Conservation (phyloP, 768 basidiomycete genomes). For the Suillus brevipes region DNA sequence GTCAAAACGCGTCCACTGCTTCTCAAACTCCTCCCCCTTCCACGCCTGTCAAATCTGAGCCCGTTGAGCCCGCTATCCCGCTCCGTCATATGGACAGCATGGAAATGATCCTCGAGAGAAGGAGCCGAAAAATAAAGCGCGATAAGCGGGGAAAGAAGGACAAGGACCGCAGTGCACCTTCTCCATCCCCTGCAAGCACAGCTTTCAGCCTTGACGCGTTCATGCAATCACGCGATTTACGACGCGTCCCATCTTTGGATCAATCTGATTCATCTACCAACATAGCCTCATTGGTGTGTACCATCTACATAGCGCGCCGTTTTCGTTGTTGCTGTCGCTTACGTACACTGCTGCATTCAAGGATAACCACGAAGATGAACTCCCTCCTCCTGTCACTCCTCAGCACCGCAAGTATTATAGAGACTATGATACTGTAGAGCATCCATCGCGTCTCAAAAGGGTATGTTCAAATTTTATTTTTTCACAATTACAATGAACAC, state of each 20-base stretch:
- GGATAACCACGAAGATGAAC: constrained; percentile 31
- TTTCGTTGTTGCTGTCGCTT: constrained; percentile 15
- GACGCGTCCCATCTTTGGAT: constrained; percentile 36
- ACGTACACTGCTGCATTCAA: constrained; percentile 17
- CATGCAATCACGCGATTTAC: constrained; percentile 58
- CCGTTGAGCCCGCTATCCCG: constrained; percentile 48
- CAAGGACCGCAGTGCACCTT: constrained; percentile 53
- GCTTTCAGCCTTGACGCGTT: constrained; percentile 48
- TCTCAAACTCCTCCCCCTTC: constrained; percentile 44
- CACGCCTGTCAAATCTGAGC: constrained; percentile 67
- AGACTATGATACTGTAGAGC: constrained; percentile 35
- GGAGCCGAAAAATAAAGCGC: constrained; percentile 54
- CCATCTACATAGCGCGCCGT: constrained; percentile 23
- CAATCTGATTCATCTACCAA: constrained; percentile 32
- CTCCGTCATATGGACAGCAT: constrained; percentile 68
- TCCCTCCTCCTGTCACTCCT: constrained; percentile 51
- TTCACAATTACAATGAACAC: constrained; percentile 6
- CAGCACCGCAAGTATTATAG: constrained; percentile 63
- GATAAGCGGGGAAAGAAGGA: constrained; percentile 46
- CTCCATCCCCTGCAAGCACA: constrained; percentile 52
- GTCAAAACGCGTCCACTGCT: constrained; percentile 45
- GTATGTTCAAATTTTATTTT: constrained; percentile 15
- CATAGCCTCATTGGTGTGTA: constrained; percentile 42
- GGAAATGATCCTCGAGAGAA: constrained; percentile 76
- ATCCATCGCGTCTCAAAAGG: constrained; percentile 33